Percentiles rank a stretch among this genome's conserved stretches.
Evolutionary conservation across 176 grass and related monocot genomes (phyloP).

Genomic region (Stipa capillata): DNA sequence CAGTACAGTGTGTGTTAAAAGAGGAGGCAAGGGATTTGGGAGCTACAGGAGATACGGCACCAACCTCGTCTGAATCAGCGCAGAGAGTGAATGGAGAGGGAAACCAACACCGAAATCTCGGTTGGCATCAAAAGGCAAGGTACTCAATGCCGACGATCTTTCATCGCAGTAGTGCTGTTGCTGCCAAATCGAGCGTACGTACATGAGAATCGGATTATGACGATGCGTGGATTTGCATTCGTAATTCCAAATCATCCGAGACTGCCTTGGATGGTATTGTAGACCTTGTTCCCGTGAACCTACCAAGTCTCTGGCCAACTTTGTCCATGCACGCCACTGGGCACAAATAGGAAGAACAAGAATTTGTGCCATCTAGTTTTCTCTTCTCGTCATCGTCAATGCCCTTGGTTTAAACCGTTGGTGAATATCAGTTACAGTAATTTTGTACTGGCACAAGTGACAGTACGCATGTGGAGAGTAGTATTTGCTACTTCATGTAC

Average conservation of each 20-base stretch:
- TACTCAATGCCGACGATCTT: background rate
- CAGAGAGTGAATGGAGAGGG: slow-evolving; percentile 4
- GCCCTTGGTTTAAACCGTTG: background rate
- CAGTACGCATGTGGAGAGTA: background rate
- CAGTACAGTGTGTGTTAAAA: background rate
- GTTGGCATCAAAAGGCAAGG: background rate
- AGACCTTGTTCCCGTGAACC: background rate
- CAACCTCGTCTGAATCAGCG: background rate
- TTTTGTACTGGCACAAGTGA: background rate
- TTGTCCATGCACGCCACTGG: background rate
- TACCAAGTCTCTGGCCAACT: background rate
- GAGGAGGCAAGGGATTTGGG: background rate
- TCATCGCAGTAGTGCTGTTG: background rate
- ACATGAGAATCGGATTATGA: background rate
- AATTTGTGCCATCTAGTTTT: background rate
- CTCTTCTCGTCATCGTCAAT: background rate
- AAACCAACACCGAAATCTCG: background rate
- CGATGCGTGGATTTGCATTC: background rate
- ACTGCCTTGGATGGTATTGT: background rate
- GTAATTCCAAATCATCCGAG: background rate
- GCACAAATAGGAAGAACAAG: background rate
- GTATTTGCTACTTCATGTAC: background rate
- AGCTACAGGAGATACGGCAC: background rate
- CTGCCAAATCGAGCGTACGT: background rate
- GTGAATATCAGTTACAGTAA: background rate